Evolutionary conservation across 208 protist species (phyloP), one percentile per base, ranked within the genome.

Genomic region (Naegleria fowleri): DNA sequence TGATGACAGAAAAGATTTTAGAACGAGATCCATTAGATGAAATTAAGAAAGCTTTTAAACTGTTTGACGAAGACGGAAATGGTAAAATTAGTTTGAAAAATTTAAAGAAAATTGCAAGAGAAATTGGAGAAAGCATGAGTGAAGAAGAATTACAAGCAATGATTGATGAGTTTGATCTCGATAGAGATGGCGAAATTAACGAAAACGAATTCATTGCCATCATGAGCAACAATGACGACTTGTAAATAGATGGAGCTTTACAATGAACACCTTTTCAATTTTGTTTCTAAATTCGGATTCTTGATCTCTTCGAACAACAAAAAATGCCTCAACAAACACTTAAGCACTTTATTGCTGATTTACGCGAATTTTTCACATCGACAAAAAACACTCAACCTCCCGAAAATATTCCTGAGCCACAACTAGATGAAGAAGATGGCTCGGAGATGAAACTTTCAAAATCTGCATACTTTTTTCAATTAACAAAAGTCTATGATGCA

Each of bases 121-220:
- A 98, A 92, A 93, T 99, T 22, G 97, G 97, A 38, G 98, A 99
- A 91, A 98, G 97, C 93, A 97, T 99, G 95, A 96, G 94, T 58
- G 98, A 99, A 75, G 97, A 99, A 58, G 98, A 99, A 93, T 93
- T 99, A 43, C 96, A 98, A 93, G 98, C 96, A 33, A 99, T 99
- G 97, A 98, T 99, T 92, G 97, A 98, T 89, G 97, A 99, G 93
- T 98, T 98, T 90, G 98, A 99, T 91, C 94, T 92, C 7, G 97
- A 99, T 90, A 94, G 97, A 90, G 98, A 99, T 92, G 97, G 97
- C 0, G 96, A 98, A 93, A 99, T 99, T 90, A 98, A 97, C 93
- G 91, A 97, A 33, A 96, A 97, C 48, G 98, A 99, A 93, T 99
- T 99, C 88, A 92, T 98, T 16, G 95, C 96, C 51, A 99, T 99